Conservation (phyloP, 371 early-diverging fungal species). For the Circinella minor region DNA sequence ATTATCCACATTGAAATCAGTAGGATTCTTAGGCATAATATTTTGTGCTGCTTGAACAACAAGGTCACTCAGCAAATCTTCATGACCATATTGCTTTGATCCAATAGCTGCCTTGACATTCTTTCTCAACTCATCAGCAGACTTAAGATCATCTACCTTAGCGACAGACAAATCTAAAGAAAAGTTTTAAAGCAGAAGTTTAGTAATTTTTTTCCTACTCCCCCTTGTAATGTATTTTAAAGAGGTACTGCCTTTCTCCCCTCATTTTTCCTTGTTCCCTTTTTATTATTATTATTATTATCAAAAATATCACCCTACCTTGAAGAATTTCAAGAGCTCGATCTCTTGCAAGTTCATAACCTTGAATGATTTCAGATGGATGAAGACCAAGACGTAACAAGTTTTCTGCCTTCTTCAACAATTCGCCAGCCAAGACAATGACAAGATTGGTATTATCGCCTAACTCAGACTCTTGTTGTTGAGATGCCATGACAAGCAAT, state of each 20-base stretch:
- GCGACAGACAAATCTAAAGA: conserved; percentile 69
- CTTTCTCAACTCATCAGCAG: conserved; percentile 68
- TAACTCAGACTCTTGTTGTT: conserved; percentile 98
- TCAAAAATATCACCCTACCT: conserved; percentile 46
- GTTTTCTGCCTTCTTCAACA: conserved; percentile 92
- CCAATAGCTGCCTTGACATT: conserved; percentile 81
- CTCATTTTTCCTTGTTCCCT: background rate
- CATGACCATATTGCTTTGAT: conserved; percentile 95
- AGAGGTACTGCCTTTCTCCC: too few species aligned
- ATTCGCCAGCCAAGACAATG: conserved; percentile 93
- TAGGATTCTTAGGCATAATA: conserved; percentile 89
- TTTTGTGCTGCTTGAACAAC: conserved; percentile 88
- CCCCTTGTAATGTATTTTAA: too few species aligned
- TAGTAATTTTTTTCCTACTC: too few species aligned
- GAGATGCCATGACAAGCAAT: conserved; percentile 95
- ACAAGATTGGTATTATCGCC: conserved; percentile 97
- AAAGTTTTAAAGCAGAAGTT: too few species aligned
- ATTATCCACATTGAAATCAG: conserved; percentile 93
- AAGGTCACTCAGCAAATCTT: conserved; percentile 82
- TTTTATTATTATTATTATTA: background rate
- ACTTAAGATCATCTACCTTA: conserved; percentile 60
- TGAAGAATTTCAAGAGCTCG: conserved; percentile 85
- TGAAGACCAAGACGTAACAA: conserved; percentile 94
- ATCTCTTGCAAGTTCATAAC: conserved; percentile 89
- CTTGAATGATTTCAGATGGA: conserved; percentile 93